A percentile compares a stretch with the other conserved stretches of the same genome.
Conservation (phyloP, 805 yeast species). For the Hanseniaspora meyeri region DNA sequence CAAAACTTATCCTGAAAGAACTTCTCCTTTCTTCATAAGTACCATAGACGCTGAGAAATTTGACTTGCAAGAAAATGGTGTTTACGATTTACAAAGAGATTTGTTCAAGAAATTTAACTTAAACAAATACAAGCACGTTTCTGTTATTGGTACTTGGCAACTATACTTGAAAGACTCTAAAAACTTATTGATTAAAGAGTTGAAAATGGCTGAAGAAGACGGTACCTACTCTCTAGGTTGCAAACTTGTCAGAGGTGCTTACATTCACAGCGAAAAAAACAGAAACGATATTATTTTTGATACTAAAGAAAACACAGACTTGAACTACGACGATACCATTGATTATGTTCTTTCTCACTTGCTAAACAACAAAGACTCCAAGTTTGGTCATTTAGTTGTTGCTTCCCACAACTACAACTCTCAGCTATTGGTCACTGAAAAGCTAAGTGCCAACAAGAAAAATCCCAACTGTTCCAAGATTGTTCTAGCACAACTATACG, state of each 20-base stretch:
- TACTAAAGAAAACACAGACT: conserved; percentile 71
- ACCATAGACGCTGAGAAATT: conserved; percentile 87
- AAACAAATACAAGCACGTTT: conserved; percentile 37
- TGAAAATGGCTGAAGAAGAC: conserved; percentile 46
- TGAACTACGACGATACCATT: conserved; percentile 60
- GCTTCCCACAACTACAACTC: conserved; percentile 83
- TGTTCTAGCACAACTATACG: conserved; percentile 79
- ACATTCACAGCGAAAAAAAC: conserved; percentile 75
- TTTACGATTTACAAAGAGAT: conserved; percentile 76
- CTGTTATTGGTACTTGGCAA: conserved; percentile 84
- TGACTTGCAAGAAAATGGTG: conserved; percentile 72
- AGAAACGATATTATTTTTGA: conserved; percentile 56
- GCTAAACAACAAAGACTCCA: conserved; percentile 34
- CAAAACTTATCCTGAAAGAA: conserved; percentile 46
- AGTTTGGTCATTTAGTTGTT: conserved; percentile 68
- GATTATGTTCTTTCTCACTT: conserved; percentile 48
- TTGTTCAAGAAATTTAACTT: conserved; percentile 65
- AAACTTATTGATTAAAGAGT: conserved; percentile 49
- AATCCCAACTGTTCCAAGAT: conserved; percentile 40
- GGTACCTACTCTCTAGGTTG: conserved; percentile 59
- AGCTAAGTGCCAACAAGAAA: conserved; percentile 27
- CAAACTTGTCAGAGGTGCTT: conserved; percentile 91
- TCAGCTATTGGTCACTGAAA: conserved; percentile 55
- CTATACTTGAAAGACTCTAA: conserved; percentile 72
- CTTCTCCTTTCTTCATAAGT: conserved; percentile 58